phyloP scores from a whole-genome alignment of 805 yeast species.

The Hanseniaspora occidentalis region DNA sequence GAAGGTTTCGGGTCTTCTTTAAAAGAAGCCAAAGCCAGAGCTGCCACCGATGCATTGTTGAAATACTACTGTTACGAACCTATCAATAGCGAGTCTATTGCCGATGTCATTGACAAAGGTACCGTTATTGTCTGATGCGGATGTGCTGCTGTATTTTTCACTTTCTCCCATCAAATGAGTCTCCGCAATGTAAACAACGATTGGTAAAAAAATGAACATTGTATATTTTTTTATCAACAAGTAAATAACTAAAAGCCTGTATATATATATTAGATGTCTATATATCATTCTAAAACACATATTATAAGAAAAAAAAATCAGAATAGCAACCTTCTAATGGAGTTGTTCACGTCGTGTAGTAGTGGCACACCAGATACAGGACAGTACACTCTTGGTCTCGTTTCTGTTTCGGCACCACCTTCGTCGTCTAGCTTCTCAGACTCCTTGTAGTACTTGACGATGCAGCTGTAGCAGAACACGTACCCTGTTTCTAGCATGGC shows the following conservation, averaged over 20 bases:
- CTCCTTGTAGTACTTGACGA: constrained; percentile 34
- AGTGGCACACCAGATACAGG: constrained; percentile 69
- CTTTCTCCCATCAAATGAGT: too few species aligned
- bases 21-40: constrained; percentile 83
- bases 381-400: constrained; percentile 46
- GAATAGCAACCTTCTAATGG: constrained; percentile 2
- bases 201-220: constrained; percentile 1
- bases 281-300: constrained; percentile 47
- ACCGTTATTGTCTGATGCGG: constrained; percentile 2
- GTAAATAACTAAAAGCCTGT: constrained; percentile 67
- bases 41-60: constrained; percentile 81
- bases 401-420: constrained; percentile 32
- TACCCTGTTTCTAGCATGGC: constrained; percentile 86
- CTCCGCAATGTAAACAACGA: neutral
- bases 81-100: constrained; percentile 34
- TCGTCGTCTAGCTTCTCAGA: constrained; percentile 28
- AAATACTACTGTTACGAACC: constrained; percentile 91
- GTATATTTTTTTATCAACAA: too few species aligned
- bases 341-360: neutral
- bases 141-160: too few species aligned
- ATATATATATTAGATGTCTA: constrained; percentile 66
- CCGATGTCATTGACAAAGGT: constrained; percentile 2
- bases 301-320: constrained; percentile 32
- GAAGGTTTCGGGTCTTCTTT: constrained; percentile 90
- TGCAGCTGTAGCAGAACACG: constrained; percentile 83